Conservation (phyloP, 2,329 filamentous ascomycete species). For the Mollisiaceae sp. region DNA sequence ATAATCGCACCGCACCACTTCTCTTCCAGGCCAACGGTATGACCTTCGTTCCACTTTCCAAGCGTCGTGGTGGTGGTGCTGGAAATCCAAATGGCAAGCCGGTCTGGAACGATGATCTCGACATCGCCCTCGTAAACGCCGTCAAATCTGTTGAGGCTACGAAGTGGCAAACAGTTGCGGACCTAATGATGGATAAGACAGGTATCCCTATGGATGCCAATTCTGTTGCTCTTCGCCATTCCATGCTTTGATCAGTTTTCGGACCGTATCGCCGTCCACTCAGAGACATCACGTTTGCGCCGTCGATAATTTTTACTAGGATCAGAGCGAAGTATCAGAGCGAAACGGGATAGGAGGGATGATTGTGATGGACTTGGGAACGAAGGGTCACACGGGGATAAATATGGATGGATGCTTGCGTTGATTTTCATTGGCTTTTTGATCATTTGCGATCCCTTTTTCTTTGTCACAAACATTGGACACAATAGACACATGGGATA, state of each 20-base stretch:
- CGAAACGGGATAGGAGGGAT: not conserved
- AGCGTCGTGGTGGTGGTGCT: slow-evolving; percentile 20
- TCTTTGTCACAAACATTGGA: not conserved
- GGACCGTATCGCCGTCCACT: not conserved
- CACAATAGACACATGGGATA: not conserved
- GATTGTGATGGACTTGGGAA: not conserved
- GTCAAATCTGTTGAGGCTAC: slow-evolving; percentile 28
- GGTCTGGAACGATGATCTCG: slow-evolving; percentile 31
- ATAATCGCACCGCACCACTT: slow-evolving; percentile 42
- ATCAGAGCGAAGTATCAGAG: not conserved
- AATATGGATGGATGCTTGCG: not conserved
- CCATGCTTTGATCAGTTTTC: slow-evolving; percentile 18
- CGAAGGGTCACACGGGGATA: not conserved
- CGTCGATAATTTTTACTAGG: not conserved
- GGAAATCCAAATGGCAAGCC: slow-evolving; percentile 3
- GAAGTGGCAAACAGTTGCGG: slow-evolving; percentile 36
- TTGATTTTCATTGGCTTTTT: not conserved
- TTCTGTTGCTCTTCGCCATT: slow-evolving; percentile 21
- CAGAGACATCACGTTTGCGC: not conserved
- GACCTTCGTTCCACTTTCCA: slow-evolving; percentile 33
- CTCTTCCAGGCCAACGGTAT: slow-evolving; percentile 36
- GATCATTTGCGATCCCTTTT: not conserved
- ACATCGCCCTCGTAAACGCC: slow-evolving; percentile 28
- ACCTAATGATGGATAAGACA: slow-evolving; percentile 25
- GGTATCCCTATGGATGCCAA: slow-evolving; percentile 20